These are phyloP conservation scores for Cladosporium sp. DNA, from an alignment of 2,329 filamentous ascomycete genomes.

Conservation along the genomic window DNA sequence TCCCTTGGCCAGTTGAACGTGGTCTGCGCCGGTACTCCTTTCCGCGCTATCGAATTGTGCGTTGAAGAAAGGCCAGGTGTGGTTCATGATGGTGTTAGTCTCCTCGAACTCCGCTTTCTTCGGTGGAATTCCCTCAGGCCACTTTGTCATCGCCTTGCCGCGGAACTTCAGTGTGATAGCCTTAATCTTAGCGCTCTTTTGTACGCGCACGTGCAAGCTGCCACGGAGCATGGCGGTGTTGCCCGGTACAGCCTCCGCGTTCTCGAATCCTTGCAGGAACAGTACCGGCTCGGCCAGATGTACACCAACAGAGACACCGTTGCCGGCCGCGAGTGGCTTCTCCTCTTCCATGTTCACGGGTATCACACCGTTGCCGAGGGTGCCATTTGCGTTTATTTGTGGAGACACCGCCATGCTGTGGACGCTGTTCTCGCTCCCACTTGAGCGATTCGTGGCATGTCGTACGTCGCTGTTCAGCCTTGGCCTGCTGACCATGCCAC, in stretches of 20 bases:
- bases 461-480: slow-evolving; percentile 43
- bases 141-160: slow-evolving; percentile 85
- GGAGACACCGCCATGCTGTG: slow-evolving; percentile 19
- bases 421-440: slow-evolving; percentile 16
- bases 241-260: slow-evolving; percentile 62
- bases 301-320: slow-evolving; percentile 73
- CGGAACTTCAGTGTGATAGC: slow-evolving; percentile 83
- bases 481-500: slow-evolving; percentile 42
- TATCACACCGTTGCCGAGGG: slow-evolving; percentile 26
- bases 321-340: slow-evolving; percentile 76
- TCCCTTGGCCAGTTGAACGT: slow-evolving; percentile 57
- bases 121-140: slow-evolving; percentile 93
- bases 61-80: slow-evolving; percentile 92
- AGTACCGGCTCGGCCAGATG: slow-evolving; percentile 76
- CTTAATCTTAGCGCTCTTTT: slow-evolving; percentile 91
- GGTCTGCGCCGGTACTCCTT: slow-evolving; percentile 62
- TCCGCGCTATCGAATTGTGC: slow-evolving; percentile 64
- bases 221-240: slow-evolving; percentile 83
- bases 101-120: slow-evolving; percentile 81
- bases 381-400: slow-evolving; percentile 18
- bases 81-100: slow-evolving; percentile 80
- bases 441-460: slow-evolving; percentile 33
- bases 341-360: slow-evolving; percentile 44
- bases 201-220: slow-evolving; percentile 75
- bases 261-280: slow-evolving; percentile 77